phyloP scores from a whole-genome alignment of 257 asterid genomes.

The Echites panduratus region DNA sequence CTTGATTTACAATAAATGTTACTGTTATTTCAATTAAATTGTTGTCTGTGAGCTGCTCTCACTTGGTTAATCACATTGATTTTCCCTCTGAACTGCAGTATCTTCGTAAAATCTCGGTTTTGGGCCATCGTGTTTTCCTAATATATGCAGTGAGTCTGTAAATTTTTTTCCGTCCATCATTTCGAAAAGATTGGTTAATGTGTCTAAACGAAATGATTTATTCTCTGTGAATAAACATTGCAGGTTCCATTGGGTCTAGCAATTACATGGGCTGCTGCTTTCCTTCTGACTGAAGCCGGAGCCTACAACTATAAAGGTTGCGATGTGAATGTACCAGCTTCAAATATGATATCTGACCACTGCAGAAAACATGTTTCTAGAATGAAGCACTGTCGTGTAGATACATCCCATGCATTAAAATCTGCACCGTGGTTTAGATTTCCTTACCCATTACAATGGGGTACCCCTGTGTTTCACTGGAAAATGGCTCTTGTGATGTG shows the following conservation, averaged over 20 bases:
- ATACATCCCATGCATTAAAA: constrained; percentile 73
- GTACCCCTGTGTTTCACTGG: constrained; percentile 85
- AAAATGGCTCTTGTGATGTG: constrained; percentile 96
- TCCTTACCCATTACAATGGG: constrained; percentile 98
- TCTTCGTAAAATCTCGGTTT: constrained; percentile 83
- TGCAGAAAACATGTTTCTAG: constrained; percentile 78
- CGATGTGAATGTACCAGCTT: constrained; percentile 67
- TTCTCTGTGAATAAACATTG: neutral
- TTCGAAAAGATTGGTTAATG: neutral
- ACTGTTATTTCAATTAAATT: constrained; percentile 4
- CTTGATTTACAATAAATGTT: neutral
- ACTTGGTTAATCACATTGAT: neutral
- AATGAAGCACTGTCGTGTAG: constrained; percentile 83
- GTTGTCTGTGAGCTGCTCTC: neutral
- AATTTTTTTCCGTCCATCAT: neutral
- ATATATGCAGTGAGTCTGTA: constrained; percentile 65
- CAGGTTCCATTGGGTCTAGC: constrained; percentile 84
- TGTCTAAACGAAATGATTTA: neutral
- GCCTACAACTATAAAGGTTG: constrained; percentile 84
- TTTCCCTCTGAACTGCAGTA: constrained; percentile 57
- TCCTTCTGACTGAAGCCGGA: constrained; percentile 79
- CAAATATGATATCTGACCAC: constrained; percentile 73
- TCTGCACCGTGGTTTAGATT: constrained; percentile 92
- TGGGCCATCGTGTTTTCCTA: constrained; percentile 90
- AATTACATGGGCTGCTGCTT: constrained; percentile 82